Evolutionary conservation across 257 asterid genomes (phyloP), one percentile per base, ranked within the genome.

Genomic region (Plectranthus barbatus): DNA sequence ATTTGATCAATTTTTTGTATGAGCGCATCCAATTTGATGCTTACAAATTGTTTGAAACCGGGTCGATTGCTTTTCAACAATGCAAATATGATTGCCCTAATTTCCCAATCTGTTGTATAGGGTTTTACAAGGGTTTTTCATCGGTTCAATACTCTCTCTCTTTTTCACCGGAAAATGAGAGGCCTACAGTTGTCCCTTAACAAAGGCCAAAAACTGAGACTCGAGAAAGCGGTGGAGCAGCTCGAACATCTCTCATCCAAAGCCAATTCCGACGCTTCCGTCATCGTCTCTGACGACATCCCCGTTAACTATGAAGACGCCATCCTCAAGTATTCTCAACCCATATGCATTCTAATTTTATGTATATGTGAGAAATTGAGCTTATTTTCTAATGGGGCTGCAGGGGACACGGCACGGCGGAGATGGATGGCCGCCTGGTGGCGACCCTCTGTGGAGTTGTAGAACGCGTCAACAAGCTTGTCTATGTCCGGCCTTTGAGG

Each of bases 321-420:
- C 63, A 83, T 86, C 17, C 97, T 89, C 78, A 88, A 91, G 98
- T 91, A 81, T 13, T 53, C 42, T 18, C 63, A 29, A 40, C 31
- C 44, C 4, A 11, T 26, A 9, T 42, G 1, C 8, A 18, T 55
- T 9, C 42, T 42, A 4, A 0, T 59, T 39, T 14, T 52, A 4
- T 1, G 36, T 11, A 24, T 44, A 5, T 48, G 24, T 40, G 8
- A n/a, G 52, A 68, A 60, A 14, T 24, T 23, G 15, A 12, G n/a
- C 19, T 62, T 34, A 12, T n/a, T 41, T 37, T 19, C 66, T 61
- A 47, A 55, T 73, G 64, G 62, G 55, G 14, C 59, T 47, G 72
- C 63, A 91, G 98, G 88, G 98, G 98, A 50, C 98, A 91, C 39
- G 98, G 98, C 53, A 91, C 96, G 26, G 67, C 79, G 72, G 95